Percentiles rank a stretch among this genome's conserved stretches.
These are phyloP conservation scores for Phytophthora pinifolia DNA, from an alignment of 352 stramenopile genomes.

Conservation along the genomic window DNA sequence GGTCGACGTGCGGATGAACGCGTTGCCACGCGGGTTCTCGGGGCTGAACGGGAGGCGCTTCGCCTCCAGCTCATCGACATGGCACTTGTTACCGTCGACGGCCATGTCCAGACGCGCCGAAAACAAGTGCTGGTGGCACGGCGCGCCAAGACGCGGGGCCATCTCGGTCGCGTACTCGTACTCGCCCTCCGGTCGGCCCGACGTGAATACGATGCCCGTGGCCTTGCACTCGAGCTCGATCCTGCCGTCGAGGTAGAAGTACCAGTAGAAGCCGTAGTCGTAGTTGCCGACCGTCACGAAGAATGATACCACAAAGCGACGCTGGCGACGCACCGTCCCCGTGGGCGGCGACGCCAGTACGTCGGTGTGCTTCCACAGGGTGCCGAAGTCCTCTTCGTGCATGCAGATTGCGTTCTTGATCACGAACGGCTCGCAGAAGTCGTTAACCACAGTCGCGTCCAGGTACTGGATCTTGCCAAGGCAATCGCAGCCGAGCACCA, in stretches of 20 bases:
- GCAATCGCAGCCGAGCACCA: constrained; percentile 62
- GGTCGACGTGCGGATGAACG: constrained; percentile 50
- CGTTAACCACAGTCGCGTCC: constrained; percentile 64
- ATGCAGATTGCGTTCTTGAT: constrained; percentile 80
- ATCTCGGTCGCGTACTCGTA: constrained; percentile 49
- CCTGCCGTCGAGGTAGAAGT: constrained; percentile 68
- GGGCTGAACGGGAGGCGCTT: constrained; percentile 38
- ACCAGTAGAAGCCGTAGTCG: constrained; percentile 81
- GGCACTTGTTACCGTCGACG: constrained; percentile 56
- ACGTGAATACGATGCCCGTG: constrained; percentile 75
- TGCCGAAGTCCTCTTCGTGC: constrained; percentile 81
- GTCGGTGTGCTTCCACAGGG: constrained; percentile 87
- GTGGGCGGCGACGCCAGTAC: no score
- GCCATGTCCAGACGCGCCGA: constrained; percentile 73
- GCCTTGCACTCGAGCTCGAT: constrained; percentile 84
- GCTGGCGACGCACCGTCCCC: no score
- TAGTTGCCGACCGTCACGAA: constrained; percentile 88
- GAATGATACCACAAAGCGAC: constrained; percentile 74
- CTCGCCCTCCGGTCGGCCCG: constrained; percentile 52
- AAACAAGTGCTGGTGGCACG: constrained; percentile 81
- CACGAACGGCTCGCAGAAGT: constrained; percentile 45
- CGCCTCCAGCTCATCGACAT: constrained; percentile 56
- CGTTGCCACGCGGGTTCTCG: constrained; percentile 63
- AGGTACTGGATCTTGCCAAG: constrained; percentile 86
- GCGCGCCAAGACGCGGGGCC: constrained; percentile 55